Percentiles rank a stretch among this genome's conserved stretches.
Evolutionary conservation across 768 basidiomycete species (phyloP).

Genomic region (Tricholoma hemisulphureum): DNA sequence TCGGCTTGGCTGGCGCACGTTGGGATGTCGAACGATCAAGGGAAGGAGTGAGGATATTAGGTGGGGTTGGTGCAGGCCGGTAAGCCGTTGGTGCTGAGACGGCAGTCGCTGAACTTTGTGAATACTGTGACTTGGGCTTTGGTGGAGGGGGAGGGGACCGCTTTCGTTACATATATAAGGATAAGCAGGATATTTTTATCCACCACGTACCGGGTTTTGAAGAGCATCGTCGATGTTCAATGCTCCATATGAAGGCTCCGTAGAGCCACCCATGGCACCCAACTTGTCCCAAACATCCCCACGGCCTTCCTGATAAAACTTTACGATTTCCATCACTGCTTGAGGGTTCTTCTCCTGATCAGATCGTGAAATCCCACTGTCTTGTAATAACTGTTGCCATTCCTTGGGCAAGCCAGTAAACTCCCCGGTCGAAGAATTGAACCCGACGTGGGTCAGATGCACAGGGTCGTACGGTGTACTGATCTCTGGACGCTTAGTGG

Average conservation of each 20-base stretch:
- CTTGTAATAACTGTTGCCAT: slow-evolving; percentile 96
- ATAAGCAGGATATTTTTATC: slow-evolving; percentile 14
- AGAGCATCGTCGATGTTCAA: slow-evolving; percentile 47
- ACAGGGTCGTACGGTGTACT: slow-evolving; percentile 98
- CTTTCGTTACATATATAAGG: slow-evolving; percentile 22
- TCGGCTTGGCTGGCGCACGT: slow-evolving; percentile 59
- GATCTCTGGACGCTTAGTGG: slow-evolving; percentile 83
- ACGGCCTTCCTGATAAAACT: slow-evolving; percentile 92
- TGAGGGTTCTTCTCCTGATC: slow-evolving; percentile 99
- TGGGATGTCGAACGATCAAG: slow-evolving; percentile 90
- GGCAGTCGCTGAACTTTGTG: slow-evolving; percentile 22
- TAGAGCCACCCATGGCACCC: slow-evolving; percentile 49
- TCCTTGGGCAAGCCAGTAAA: slow-evolving; percentile 98
- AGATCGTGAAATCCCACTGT: slow-evolving; percentile 88
- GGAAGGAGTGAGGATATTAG: slow-evolving; percentile 57
- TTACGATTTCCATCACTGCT: slow-evolving; percentile 98
- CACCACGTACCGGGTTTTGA: slow-evolving; percentile 52
- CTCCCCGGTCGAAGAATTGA: slow-evolving; percentile 98
- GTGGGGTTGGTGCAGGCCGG: slow-evolving; percentile 76
- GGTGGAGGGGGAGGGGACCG: slow-evolving; percentile 53
- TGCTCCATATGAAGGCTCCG: slow-evolving; percentile 23
- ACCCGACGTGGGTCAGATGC: slow-evolving; percentile 98
- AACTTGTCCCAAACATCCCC: slow-evolving; percentile 86
- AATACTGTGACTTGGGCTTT: slow-evolving; percentile 36
- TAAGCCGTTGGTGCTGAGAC: slow-evolving; percentile 53